These are phyloP conservation scores for Colletotrichum spinosum DNA, from an alignment of 2,329 filamentous ascomycete genomes.

Conservation along the genomic window DNA sequence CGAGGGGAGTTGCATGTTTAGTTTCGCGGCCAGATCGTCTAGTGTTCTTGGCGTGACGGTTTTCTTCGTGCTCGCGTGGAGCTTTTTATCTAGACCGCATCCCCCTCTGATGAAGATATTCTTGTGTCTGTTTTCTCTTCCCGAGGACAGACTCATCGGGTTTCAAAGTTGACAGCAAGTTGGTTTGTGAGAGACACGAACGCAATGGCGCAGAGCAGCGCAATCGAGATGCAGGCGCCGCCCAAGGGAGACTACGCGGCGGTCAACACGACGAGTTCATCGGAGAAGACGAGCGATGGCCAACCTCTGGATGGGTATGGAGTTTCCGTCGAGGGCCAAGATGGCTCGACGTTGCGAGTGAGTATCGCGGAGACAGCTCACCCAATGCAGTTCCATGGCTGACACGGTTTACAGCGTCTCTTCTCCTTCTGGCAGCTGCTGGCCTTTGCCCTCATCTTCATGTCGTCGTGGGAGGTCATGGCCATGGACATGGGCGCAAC, in stretches of 20 bases:
- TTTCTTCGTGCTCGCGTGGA: neutral
- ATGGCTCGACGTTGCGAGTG: constrained; percentile 18
- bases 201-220: neutral
- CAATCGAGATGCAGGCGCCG: constrained; percentile 21
- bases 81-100: neutral
- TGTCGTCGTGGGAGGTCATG: constrained; percentile 36
- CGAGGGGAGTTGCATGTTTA: constrained; percentile 26
- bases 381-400: neutral
- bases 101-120: neutral
- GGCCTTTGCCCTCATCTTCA: constrained; percentile 33
- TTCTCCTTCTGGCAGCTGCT: constrained; percentile 34
- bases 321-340: constrained; percentile 3
- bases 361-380: neutral
- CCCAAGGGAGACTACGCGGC: constrained; percentile 22
- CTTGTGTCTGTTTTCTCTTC: neutral
- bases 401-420: constrained; percentile 8
- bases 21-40: constrained; percentile 10
- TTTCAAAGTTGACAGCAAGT: too few species aligned
- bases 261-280: constrained; percentile 25
- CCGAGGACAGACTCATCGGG: fast-evolving
- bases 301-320: neutral
- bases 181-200: neutral
- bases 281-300: constrained; percentile 20
- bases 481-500: constrained; percentile 36
- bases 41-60: constrained; percentile 19